phyloP scores from a whole-genome alignment of 306 rosid genomes.

The Trifolium dubium region DNA sequence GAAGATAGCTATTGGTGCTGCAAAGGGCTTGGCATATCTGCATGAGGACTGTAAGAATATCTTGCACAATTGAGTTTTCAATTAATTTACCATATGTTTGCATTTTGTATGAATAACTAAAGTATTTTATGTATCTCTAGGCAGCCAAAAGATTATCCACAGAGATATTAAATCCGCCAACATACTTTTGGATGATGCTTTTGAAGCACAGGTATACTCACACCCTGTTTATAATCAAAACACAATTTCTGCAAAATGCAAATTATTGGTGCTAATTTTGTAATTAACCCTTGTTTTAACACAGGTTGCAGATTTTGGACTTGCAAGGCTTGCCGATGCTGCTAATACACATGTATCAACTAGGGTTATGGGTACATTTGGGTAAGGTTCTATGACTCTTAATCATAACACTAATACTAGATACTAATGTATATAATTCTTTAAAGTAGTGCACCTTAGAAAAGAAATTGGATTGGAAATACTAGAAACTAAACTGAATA shows the following conservation, averaged over 20 bases:
- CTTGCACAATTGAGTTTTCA: neutral
- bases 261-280: constrained; percentile 29
- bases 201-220: constrained; percentile 71
- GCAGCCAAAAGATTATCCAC: constrained; percentile 95
- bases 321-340: constrained; percentile 77
- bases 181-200: constrained; percentile 83
- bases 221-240: neutral
- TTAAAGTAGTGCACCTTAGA: neutral
- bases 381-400: constrained; percentile 58
- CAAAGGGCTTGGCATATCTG: constrained; percentile 88
- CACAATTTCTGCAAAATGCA: neutral
- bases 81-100: neutral
- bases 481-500: neutral
- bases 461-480: constrained; percentile 2
- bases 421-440: constrained; percentile 20
- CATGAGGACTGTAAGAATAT: constrained; percentile 83
- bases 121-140: constrained; percentile 57
- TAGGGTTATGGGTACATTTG: constrained; percentile 97
- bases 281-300: constrained; percentile 36
- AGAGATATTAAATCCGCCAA: constrained; percentile 96
- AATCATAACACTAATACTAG: constrained; percentile 19
- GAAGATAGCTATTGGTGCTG: constrained; percentile 88
- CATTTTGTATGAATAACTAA: constrained; percentile 43
- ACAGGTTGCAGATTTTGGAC: constrained; percentile 99
- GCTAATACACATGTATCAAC: constrained; percentile 84